Evolutionary conservation across 73 alveolate species (phyloP).

Genomic region (Paramecium caudatum): DNA sequence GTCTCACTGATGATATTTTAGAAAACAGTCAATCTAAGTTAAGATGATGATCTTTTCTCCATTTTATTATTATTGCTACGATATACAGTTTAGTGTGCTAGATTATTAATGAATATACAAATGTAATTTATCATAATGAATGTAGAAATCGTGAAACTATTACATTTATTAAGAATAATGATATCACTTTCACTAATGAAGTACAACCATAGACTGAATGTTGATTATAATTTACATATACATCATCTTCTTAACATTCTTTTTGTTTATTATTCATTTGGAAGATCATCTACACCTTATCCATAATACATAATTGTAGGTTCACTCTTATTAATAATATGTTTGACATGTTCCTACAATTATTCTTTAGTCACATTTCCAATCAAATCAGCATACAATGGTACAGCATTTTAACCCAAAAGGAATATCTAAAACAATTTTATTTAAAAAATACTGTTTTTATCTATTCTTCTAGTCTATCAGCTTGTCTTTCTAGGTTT

Average conservation of each 20-base stretch:
- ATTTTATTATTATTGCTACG: not conserved
- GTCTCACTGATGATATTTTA: constrained; percentile 18
- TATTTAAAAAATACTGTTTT: constrained; percentile 17
- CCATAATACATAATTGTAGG: constrained; percentile 44
- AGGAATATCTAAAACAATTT: not conserved
- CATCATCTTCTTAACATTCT: not conserved
- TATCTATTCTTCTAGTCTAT: constrained; percentile 38
- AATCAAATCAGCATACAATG: not conserved
- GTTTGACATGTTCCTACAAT: not conserved
- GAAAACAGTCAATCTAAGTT: constrained; percentile 21
- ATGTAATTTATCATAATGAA: not conserved
- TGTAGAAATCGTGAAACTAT: constrained; percentile 19
- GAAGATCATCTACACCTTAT: not conserved
- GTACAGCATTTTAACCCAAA: constrained; percentile 2
- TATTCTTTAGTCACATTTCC: constrained; percentile 7
- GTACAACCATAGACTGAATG: too few species aligned
- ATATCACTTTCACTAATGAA: constrained; percentile 18
- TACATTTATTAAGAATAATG: not conserved
- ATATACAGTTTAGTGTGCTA: not conserved
- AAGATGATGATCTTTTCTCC: constrained; percentile 36
- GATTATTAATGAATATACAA: constrained; percentile 8
- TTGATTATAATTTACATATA: too few species aligned
- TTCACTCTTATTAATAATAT: not conserved
- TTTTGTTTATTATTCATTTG: not conserved
- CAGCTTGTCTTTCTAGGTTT: constrained; percentile 62